These are phyloP conservation scores for Verticillium tricorpus DNA, from an alignment of 2,329 filamentous ascomycete species.

Conservation along the genomic window DNA sequence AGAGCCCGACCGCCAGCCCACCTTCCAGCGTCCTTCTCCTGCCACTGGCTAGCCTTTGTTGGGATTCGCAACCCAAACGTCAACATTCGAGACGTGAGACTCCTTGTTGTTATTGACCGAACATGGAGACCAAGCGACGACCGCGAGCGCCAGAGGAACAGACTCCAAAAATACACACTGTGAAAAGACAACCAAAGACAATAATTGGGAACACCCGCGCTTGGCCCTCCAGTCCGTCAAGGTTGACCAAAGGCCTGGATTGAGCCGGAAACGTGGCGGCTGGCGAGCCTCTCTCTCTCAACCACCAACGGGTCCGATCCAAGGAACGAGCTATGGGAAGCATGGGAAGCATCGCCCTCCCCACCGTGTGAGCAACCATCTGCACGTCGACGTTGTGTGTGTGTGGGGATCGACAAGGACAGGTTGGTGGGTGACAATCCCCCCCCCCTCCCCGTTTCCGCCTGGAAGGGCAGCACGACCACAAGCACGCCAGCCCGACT, in stretches of 20 bases:
- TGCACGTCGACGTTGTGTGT: neutral
- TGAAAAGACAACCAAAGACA: neutral
- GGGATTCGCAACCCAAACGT: neutral
- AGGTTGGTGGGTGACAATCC: neutral
- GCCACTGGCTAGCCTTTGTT: neutral
- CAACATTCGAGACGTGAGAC: neutral
- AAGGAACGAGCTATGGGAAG: neutral
- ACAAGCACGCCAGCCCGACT: neutral
- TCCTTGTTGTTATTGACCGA: neutral
- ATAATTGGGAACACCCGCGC: neutral
- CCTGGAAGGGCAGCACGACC: neutral
- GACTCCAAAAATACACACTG: neutral
- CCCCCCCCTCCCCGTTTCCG: neutral
- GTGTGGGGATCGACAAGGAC: neutral
- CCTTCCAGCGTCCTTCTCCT: neutral
- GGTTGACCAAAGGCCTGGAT: neutral
- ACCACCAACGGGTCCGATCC: neutral
- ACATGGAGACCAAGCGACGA: neutral
- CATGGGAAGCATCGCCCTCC: neutral
- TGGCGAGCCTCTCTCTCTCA: neutral
- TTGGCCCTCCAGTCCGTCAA: constrained; percentile 1
- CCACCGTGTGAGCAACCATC: neutral
- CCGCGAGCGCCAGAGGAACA: neutral
- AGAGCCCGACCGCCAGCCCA: neutral
- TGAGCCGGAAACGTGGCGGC: constrained; percentile 1